A percentile compares a stretch with the other conserved stretches of the same genome.
Evolutionary conservation across 805 yeast genomes (phyloP).

Genomic region (Candida wancherniae): DNA sequence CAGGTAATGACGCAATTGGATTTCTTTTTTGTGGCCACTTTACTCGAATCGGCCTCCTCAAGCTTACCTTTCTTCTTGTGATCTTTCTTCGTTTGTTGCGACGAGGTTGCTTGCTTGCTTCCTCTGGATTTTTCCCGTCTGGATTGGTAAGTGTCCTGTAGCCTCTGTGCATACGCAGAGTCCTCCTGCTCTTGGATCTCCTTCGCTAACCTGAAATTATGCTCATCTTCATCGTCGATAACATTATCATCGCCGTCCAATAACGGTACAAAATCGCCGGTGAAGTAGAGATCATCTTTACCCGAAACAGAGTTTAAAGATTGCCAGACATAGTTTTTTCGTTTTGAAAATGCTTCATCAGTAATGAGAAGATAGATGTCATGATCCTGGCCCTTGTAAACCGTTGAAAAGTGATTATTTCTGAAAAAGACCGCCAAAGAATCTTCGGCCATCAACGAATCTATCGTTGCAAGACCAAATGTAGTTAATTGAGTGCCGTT

Average conservation of each 20-base stretch:
- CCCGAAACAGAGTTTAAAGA: conserved; percentile 65
- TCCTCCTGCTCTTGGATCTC: conserved; percentile 58
- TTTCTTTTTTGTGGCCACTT: too few species aligned
- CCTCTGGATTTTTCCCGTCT: conserved; percentile 9
- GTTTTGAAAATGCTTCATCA: conserved; percentile 57
- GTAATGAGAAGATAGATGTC: conserved; percentile 64
- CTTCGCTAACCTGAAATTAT: conserved; percentile 33
- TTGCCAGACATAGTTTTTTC: conserved; percentile 69
- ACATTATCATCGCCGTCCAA: conserved; percentile 20
- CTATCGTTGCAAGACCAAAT: conserved; percentile 53
- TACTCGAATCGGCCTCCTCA: too few species aligned
- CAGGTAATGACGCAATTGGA: neutral
- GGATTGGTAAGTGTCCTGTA: conserved; percentile 36
- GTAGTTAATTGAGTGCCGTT: conserved; percentile 75
- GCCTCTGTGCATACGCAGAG: conserved; percentile 40
- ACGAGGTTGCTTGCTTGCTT: neutral
- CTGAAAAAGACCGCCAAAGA: conserved; percentile 72
- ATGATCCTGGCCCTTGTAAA: conserved; percentile 47
- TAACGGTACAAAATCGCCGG: conserved; percentile 57
- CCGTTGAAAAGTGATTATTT: conserved; percentile 82
- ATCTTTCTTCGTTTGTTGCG: neutral
- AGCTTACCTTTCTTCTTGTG: conserved; percentile 1
- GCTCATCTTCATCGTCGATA: conserved; percentile 7
- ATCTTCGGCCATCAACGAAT: conserved; percentile 42
- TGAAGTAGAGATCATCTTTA: conserved; percentile 59